phyloP scores from a whole-genome alignment of 352 stramenopile species.

The Halophytophthora batemanensis region DNA sequence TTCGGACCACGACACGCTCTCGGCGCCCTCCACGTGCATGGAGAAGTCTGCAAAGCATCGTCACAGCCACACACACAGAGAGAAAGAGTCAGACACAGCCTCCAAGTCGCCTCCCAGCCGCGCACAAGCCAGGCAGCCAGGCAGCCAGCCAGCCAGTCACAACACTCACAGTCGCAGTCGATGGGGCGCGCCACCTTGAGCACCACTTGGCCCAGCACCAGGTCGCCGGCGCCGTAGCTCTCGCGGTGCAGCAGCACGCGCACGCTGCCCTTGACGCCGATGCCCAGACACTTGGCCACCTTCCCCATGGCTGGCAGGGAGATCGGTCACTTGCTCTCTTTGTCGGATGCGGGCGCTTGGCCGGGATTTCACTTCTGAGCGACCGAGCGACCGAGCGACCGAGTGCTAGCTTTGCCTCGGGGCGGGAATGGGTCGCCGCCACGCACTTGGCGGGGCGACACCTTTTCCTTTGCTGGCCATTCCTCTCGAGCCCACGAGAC shows the following conservation, averaged over 20 bases:
- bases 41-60: constrained; percentile 12
- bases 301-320: constrained; percentile 26
- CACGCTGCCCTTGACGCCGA: constrained; percentile 18
- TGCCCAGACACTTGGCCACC: constrained; percentile 18
- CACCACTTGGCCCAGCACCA: constrained; percentile 23
- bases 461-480: too few relatives aligned
- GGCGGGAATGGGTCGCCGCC: too few relatives aligned
- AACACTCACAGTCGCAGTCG: constrained; percentile 15
- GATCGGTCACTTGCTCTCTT: too few relatives aligned
- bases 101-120: too few relatives aligned
- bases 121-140: too few relatives aligned
- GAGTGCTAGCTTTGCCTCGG: too few relatives aligned
- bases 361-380: not conserved
- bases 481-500: too few relatives aligned
- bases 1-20: constrained; percentile 22
- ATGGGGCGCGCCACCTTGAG: constrained; percentile 16
- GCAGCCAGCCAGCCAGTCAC: too few relatives aligned
- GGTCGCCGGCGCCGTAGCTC: constrained; percentile 22
- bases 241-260: constrained; percentile 15
- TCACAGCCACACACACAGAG: not conserved
- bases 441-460: too few relatives aligned
- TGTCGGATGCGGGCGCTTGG: constrained; percentile 3
- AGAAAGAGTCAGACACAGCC: too few relatives aligned
- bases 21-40: constrained; percentile 15
- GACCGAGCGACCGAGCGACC: too few relatives aligned